Evolutionary conservation across 495 filamentous ascomycete genomes (phyloP), one percentile per base, ranked within the genome.

Genomic region (Cercophora sp.): DNA sequence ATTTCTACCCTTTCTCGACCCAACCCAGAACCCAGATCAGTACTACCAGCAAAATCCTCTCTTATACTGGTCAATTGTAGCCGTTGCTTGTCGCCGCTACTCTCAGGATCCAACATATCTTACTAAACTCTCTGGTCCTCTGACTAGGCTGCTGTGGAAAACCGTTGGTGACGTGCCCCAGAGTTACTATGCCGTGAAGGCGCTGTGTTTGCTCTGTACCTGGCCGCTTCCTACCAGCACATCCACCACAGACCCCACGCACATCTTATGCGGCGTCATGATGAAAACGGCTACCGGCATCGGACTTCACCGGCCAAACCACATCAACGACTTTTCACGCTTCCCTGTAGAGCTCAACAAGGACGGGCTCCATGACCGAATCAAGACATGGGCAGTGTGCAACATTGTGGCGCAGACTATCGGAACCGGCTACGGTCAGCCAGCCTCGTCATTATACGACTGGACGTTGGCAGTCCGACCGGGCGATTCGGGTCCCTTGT

Each of bases 391-490:
- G 91, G 90, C 89, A 13, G 84, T 89, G 9, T 92, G 88, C 63
- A 96, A 96, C 63, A 89, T 93, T 61, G 89, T 95, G 39, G 85
- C 89, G n/a, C 90, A 96, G 67, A 88, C 86, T 47, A 85, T 94
- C 51, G 87, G 89, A 8, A 96, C 91, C 6, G 91, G 89, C 13
- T 90, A 95, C 65, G 91, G 91, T 27, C 91, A 95, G 62, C 91
- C 91, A 5, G 86, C 91, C 1, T 85, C 86, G n/a, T 91, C 86
- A 5, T 64, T 91, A 10, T 96, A 93, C 61, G 90, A 94, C 67
- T 92, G 87, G 83, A 91, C 89, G 0, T 64, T 94, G 31, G 82
- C 81, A 8, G 74, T 84, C 18, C 77, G 78, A 22, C 80, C 84
- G 16, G 80, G 80, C 5, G 73, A 80, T 31, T 81, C 86, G 40